Percentiles rank a stretch among this genome's conserved stretches.
Evolutionary conservation across 2,329 filamentous ascomycete genomes (phyloP).

Genomic region (Tolypocladium endophyticum): DNA sequence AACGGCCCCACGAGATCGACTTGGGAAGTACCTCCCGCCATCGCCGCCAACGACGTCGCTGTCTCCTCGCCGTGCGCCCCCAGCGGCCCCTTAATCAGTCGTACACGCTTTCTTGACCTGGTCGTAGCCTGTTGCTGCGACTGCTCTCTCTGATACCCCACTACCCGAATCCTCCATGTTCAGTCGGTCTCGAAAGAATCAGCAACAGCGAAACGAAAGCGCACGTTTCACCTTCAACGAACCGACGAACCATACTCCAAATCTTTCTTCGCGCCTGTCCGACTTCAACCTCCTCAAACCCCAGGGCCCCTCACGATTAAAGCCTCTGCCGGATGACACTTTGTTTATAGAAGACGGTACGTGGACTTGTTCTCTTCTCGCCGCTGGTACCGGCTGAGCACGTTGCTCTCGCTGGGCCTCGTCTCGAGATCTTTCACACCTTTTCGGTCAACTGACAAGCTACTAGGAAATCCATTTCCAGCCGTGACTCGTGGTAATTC

Average conservation of each 20-base stretch:
- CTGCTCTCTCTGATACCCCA: constrained; percentile 5
- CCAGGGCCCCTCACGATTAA: constrained; percentile 13
- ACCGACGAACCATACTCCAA: constrained; percentile 8
- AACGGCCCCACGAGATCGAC: not conserved
- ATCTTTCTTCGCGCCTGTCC: constrained; percentile 14
- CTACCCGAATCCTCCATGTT: constrained; percentile 23
- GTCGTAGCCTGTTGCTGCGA: not conserved
- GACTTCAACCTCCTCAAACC: constrained; percentile 18
- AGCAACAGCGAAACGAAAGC: constrained; percentile 13
- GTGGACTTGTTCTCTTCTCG: constrained; percentile 1
- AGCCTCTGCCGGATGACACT: constrained; percentile 17
- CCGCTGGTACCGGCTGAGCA: not conserved
- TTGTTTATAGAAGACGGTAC: constrained; percentile 31
- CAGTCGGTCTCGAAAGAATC: constrained; percentile 21
- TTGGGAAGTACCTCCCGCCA: not conserved
- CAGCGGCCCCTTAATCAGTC: not conserved
- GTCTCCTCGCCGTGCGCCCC: not conserved
- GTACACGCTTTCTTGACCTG: not conserved
- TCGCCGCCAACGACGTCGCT: not conserved
- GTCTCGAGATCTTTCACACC: too few species aligned
- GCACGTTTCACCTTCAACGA: constrained; percentile 2
- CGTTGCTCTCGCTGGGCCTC: not conserved
- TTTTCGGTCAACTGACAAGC: not conserved
- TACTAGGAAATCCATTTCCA: constrained; percentile 14
- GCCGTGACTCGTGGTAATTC: constrained; percentile 14